Evolutionary conservation across 192 early-diverging fungal genomes (phyloP).

Genomic region (Allomyces arbusculus): DNA sequence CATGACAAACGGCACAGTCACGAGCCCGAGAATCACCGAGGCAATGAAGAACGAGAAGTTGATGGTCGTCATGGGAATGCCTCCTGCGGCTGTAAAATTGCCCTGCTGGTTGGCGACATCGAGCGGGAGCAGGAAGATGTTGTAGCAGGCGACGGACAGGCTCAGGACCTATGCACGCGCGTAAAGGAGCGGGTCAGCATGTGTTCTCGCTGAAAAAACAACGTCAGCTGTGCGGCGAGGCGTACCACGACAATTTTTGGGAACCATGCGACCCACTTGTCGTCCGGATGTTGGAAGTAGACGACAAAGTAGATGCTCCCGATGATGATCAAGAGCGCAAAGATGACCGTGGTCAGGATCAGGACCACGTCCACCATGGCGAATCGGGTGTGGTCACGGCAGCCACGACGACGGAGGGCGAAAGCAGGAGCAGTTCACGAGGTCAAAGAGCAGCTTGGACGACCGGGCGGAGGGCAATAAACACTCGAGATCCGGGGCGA

Average conservation of each 20-base stretch:
- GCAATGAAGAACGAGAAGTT: conserved; percentile 25
- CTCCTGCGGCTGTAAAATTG: conserved; percentile 7
- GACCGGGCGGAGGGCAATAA: too few species aligned
- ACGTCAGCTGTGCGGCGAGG: neutral
- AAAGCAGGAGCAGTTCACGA: too few species aligned
- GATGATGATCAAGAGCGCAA: conserved; percentile 29
- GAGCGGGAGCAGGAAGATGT: conserved; percentile 37
- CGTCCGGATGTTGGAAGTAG: conserved; percentile 44
- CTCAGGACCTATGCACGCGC: conserved; percentile 15
- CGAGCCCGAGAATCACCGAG: conserved; percentile 19
- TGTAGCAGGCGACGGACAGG: conserved; percentile 23
- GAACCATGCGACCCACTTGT: conserved; percentile 45
- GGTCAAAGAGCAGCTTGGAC: too few species aligned
- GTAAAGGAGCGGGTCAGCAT: too few species aligned
- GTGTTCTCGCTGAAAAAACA: too few species aligned
- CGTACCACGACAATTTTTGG: conserved; percentile 39
- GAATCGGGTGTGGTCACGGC: too few species aligned
- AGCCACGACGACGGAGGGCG: too few species aligned
- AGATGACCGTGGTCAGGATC: conserved; percentile 26
- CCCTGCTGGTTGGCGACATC: conserved; percentile 39
- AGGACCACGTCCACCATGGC: conserved; percentile 20
- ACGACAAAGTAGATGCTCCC: conserved; percentile 35
- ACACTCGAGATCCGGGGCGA: too few species aligned
- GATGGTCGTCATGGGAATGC: conserved; percentile 28
- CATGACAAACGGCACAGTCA: conserved; percentile 33